Conservation (phyloP, 768 basidiomycete species). For the Suillus lakei region DNA sequence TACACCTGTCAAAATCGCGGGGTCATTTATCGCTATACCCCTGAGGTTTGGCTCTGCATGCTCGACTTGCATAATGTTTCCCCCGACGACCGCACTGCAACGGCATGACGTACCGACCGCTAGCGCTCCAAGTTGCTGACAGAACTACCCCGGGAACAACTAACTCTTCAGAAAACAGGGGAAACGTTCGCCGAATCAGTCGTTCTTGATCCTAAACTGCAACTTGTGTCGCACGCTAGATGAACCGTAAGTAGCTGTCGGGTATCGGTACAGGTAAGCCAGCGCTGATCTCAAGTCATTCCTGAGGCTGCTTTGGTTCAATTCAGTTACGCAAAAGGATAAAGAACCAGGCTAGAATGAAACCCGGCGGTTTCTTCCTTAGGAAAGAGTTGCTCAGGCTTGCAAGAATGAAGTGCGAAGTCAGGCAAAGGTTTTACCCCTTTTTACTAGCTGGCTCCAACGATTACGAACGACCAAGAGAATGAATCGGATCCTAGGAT, state of each 20-base stretch:
- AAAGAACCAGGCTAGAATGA: background rate
- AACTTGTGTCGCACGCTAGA: background rate
- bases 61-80: background rate
- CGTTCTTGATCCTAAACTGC: background rate
- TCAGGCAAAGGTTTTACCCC: background rate
- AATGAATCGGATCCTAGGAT: background rate
- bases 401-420: background rate
- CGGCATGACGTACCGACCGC: slow-evolving; percentile 3
- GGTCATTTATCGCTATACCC: slow-evolving; percentile 2
- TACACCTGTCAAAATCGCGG: background rate
- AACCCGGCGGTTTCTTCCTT: background rate
- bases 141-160: background rate
- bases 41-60: background rate
- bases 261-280: background rate
- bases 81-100: slow-evolving; percentile 1
- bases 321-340: background rate
- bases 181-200: background rate
- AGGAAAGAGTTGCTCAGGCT: background rate
- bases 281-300: background rate
- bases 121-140: background rate
- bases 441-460: background rate
- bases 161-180: background rate
- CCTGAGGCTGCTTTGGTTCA: background rate
- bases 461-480: background rate
- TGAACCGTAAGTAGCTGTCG: background rate